These are phyloP conservation scores for Ascochyta rabiei DNA, from an alignment of 2,329 filamentous ascomycete species.

Conservation along the genomic window DNA sequence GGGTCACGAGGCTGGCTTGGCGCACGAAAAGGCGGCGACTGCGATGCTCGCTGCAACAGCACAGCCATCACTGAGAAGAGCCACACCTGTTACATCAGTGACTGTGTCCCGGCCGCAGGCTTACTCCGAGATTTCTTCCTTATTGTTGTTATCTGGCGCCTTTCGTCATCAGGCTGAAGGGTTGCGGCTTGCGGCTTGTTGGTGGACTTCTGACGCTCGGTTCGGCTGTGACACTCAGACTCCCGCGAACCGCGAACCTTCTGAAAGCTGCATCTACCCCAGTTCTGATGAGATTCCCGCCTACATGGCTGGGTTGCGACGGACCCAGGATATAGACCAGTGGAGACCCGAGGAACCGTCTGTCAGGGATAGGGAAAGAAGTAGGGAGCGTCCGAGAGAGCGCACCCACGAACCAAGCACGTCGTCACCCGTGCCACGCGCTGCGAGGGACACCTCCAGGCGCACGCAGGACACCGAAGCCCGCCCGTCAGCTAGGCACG, in stretches of 20 bases:
- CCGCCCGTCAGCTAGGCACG: slow-evolving; percentile 32
- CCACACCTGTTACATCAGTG: slow-evolving; percentile 27
- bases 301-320: slow-evolving; percentile 53
- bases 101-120: slow-evolving; percentile 19
- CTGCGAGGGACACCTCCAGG: slow-evolving; percentile 43
- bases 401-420: slow-evolving; percentile 38
- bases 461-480: slow-evolving; percentile 37
- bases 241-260: slow-evolving; percentile 41
- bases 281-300: slow-evolving; percentile 47
- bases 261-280: slow-evolving; percentile 44
- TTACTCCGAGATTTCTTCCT: slow-evolving; percentile 15
- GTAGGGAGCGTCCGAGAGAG: slow-evolving; percentile 34
- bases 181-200: slow-evolving; percentile 18
- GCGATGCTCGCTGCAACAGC: slow-evolving; percentile 28
- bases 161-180: slow-evolving; percentile 17
- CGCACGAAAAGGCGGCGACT: slow-evolving; percentile 27
- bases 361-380: slow-evolving; percentile 38
- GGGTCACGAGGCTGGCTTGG: slow-evolving; percentile 28
- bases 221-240: slow-evolving; percentile 46
- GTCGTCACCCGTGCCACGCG: slow-evolving; percentile 45
- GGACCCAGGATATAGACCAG: slow-evolving; percentile 51
- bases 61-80: slow-evolving; percentile 35
- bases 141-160: slow-evolving; percentile 7
- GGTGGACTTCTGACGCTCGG: slow-evolving; percentile 40
- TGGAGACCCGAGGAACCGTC: slow-evolving; percentile 51